Base-by-base conservation (phyloP, 2,329 filamentous ascomycete species). In the Aspergillus novofumigatus region DNA sequence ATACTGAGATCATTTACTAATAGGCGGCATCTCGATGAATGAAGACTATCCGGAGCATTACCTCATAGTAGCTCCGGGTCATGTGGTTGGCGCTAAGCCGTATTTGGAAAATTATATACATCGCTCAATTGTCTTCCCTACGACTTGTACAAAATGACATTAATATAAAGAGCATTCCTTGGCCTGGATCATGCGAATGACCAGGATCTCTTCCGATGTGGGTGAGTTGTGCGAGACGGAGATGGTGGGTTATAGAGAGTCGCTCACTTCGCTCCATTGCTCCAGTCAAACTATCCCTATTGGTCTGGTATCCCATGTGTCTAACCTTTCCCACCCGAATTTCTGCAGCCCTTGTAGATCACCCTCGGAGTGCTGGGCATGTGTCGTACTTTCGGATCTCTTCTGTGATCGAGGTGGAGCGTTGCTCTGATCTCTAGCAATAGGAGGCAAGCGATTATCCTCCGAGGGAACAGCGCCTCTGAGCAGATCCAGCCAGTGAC, bases 281-380 rank as follows among this genome's bases (percentile, higher is more conserved):
- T 47, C 9, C 14, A 7, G 44, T 47, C 66, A 72, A 26, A 65
- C 63, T n/a, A 72, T 59, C 3, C 73, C 73, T 53, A 75, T 60
- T 20, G 73, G 67, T 42, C 71, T 68, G 58, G 64, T 71, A 45
- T 67, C 69, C 68, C 69, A 71, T 23, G 64, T 66, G 49, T 67
- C 65, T 32, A 64, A 54, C 2, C 59, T 60, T 3, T 65, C 65
- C 71, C 71, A 74, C 25, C 71, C 71, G 58, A 63, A 62, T 38
- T 59, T 62, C 35, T 58, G 58, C 49, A 73, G 54, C 48, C 56
- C 65, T 49, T 62, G 55, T 45, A 64, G 53, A 48, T 66, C 59
- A 25, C 60, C 62, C 47, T 52, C 51, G 35, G 51, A 26, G 47
- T 50, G 53, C 25, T 21, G 4, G 56, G 41, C 20, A 49, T 29